Conservation (phyloP, 768 basidiomycete genomes). For the Termitomyces sp. region DNA sequence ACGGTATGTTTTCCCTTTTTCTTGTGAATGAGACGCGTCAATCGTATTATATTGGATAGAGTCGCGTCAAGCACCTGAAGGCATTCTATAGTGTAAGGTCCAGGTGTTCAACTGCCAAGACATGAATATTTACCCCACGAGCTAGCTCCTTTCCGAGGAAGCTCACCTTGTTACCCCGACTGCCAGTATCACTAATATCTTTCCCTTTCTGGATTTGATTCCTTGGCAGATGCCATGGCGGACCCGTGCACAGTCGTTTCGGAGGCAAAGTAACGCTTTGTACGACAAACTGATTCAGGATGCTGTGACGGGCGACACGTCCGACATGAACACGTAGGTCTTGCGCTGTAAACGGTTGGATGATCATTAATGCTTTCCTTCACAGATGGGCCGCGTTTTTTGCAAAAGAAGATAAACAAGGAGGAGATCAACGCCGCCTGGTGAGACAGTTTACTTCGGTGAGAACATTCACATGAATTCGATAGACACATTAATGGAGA, state of each 20-base stretch:
- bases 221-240: not conserved
- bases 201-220: not conserved
- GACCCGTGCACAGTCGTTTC: not conserved
- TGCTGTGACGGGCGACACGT: not conserved
- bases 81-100: not conserved
- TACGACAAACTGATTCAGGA: not conserved
- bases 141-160: not conserved
- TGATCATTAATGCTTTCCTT: not conserved
- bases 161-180: not conserved
- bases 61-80: not conserved
- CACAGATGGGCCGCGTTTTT: not conserved
- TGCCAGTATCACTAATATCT: not conserved
- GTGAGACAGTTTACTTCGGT: not conserved
- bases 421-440: not conserved
- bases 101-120: not conserved
- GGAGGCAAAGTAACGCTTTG: not conserved
- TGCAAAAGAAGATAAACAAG: not conserved
- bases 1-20: not conserved
- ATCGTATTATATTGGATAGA: not conserved
- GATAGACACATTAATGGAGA: not conserved
- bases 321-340: not conserved
- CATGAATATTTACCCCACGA: not conserved
- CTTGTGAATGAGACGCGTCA: not conserved
- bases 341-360: not conserved
- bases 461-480: not conserved